A percentile compares a stretch with the other conserved stretches of the same genome.
Conservation (phyloP, 2,329 filamentous ascomycete genomes). For the Cadophora sp. region DNA sequence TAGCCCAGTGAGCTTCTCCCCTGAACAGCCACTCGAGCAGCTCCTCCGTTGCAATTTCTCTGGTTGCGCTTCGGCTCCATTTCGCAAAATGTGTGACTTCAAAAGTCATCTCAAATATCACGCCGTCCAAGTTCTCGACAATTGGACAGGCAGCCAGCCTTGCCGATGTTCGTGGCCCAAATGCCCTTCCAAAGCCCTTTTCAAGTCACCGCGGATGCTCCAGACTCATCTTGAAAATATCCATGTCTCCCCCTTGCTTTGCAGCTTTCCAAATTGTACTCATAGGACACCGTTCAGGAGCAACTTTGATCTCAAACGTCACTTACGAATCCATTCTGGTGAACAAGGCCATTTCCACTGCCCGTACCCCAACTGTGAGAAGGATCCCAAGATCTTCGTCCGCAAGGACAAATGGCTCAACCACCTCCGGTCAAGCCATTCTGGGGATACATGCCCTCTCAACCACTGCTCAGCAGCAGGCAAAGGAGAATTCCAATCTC, state of each 20-base stretch:
- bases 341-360: constrained; percentile 8
- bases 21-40: background rate
- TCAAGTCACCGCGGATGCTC: constrained; percentile 16
- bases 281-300: constrained; percentile 22
- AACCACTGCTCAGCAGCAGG: constrained; percentile 19
- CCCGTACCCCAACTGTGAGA: constrained; percentile 19
- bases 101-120: constrained; percentile 18
- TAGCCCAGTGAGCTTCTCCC: background rate
- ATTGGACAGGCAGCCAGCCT: constrained; percentile 15
- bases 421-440: constrained; percentile 21
- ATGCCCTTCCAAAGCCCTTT: constrained; percentile 24
- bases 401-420: constrained; percentile 26
- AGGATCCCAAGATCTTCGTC: constrained; percentile 15
- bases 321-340: constrained; percentile 17
- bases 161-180: constrained; percentile 19
- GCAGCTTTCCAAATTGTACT: constrained; percentile 16
- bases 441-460: constrained; percentile 19
- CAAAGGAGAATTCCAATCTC: constrained; percentile 1
- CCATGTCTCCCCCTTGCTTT: constrained; percentile 22
- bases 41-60: constrained; percentile 9
- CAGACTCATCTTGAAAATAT: constrained; percentile 23
- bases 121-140: constrained; percentile 4
- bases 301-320: constrained; percentile 24
- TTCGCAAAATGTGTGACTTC: constrained; percentile 18
- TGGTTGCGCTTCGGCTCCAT: constrained; percentile 3